Conservation (phyloP, 805 yeast species). For the Suhomyces sp. region DNA sequence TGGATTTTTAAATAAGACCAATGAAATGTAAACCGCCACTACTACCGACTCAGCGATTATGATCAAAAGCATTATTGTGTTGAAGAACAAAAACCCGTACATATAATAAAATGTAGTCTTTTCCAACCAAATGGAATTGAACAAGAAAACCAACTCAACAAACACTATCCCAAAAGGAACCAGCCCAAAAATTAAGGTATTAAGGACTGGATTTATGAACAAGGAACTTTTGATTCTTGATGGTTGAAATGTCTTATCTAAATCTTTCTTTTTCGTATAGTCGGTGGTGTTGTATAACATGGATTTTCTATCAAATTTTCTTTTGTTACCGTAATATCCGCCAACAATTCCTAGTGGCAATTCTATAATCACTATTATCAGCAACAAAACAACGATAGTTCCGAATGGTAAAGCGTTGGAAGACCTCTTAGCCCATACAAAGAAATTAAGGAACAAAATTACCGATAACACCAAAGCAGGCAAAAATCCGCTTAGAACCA, state of each 20-base stretch:
- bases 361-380: conserved; percentile 61
- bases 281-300: conserved; percentile 9
- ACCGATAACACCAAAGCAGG: conserved; percentile 50
- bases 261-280: neutral
- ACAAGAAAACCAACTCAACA: conserved; percentile 69
- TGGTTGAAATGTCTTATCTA: neutral
- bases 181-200: conserved; percentile 56
- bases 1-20: conserved; percentile 51
- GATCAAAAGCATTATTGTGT: conserved; percentile 55
- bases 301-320: conserved; percentile 21
- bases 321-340: conserved; percentile 51
- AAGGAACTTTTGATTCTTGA: conserved; percentile 12
- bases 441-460: conserved; percentile 56
- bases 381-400: conserved; percentile 59
- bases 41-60: conserved; percentile 71
- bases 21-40: conserved; percentile 61
- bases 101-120: conserved; percentile 74
- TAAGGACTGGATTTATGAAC: conserved; percentile 22
- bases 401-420: conserved; percentile 78
- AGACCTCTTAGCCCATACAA: conserved; percentile 75
- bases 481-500: conserved; percentile 36
- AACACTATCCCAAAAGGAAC: conserved; percentile 80
- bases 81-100: conserved; percentile 72
- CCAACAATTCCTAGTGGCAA: conserved; percentile 75
- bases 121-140: conserved; percentile 77